Percentiles rank a stretch among this genome's conserved stretches.
phyloP scores from a whole-genome alignment of 768 basidiomycete genomes.

The Tricholoma bakamatsutake region DNA sequence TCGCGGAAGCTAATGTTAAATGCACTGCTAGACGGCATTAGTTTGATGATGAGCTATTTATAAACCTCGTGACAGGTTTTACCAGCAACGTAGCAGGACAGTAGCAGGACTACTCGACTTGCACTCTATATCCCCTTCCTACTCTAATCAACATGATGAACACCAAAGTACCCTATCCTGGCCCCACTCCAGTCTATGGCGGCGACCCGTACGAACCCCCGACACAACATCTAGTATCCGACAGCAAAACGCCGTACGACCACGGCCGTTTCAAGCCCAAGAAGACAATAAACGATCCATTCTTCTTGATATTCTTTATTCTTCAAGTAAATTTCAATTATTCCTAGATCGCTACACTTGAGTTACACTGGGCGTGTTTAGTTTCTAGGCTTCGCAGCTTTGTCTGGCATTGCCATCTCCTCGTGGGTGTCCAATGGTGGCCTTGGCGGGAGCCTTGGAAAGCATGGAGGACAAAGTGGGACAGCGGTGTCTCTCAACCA shows the following conservation, averaged over 20 bases:
- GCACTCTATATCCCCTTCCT: too few species aligned
- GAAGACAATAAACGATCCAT: constrained; percentile 65
- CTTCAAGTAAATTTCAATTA: constrained; percentile 40
- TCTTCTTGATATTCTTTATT: constrained; percentile 69
- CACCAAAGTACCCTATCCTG: constrained; percentile 24
- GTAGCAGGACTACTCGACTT: not conserved
- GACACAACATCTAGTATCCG: constrained; percentile 17
- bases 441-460: constrained; percentile 67
- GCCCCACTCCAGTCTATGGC: constrained; percentile 34
- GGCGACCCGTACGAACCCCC: constrained; percentile 19
- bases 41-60: not conserved
- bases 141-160: not conserved
- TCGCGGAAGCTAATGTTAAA: too few species aligned
- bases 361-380: constrained; percentile 18
- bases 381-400: constrained; percentile 62
- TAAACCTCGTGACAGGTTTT: not conserved
- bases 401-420: constrained; percentile 60
- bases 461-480: constrained; percentile 51
- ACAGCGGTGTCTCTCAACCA: constrained; percentile 58
- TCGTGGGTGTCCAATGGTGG: constrained; percentile 62
- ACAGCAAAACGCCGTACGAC: constrained; percentile 50
- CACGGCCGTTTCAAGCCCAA: constrained; percentile 63
- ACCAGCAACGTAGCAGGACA: not conserved
- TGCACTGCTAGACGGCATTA: too few species aligned
- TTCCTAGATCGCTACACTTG: not conserved